Conservation (phyloP, 768 basidiomycete genomes). For the Podaxis rugospora region DNA sequence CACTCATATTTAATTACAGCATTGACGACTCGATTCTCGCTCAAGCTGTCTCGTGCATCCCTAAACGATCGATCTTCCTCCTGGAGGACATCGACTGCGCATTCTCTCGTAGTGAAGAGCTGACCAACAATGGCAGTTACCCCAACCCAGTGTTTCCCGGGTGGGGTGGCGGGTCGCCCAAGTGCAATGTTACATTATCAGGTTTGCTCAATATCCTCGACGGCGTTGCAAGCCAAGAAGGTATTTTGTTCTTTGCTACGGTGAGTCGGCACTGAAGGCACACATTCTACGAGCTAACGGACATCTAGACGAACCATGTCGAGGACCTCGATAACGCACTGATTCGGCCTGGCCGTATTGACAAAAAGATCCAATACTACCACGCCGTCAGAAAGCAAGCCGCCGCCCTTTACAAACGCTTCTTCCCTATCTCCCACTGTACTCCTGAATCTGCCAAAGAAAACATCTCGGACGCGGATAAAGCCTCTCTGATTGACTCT, state of each 20-base stretch:
- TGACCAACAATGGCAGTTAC: neutral
- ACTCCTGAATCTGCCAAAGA: constrained; percentile 10
- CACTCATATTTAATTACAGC: constrained; percentile 17
- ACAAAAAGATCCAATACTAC: constrained; percentile 46
- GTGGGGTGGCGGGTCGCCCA: constrained; percentile 12
- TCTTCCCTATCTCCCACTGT: constrained; percentile 35
- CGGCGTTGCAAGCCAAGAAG: constrained; percentile 55
- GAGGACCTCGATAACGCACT: constrained; percentile 44
- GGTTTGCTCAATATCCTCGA: constrained; percentile 55
- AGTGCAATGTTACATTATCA: constrained; percentile 41
- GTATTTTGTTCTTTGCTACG: constrained; percentile 56
- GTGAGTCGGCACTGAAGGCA: constrained; percentile 21
- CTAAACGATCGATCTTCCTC: constrained; percentile 46
- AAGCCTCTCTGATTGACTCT: constrained; percentile 16
- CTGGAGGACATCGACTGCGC: constrained; percentile 60
- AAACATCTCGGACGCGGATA: constrained; percentile 5
- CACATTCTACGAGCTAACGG: neutral
- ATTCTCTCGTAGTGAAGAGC: constrained; percentile 39
- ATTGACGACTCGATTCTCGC: constrained; percentile 45
- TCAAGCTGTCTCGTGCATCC: constrained; percentile 37
- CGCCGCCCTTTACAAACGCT: constrained; percentile 40
- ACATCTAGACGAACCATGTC: constrained; percentile 38
- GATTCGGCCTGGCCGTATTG: constrained; percentile 52
- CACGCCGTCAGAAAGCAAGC: constrained; percentile 42
- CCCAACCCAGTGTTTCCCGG: constrained; percentile 7